Conservation (phyloP, 1,284 basidiomycete genomes). For the Ustilago hordei region DNA sequence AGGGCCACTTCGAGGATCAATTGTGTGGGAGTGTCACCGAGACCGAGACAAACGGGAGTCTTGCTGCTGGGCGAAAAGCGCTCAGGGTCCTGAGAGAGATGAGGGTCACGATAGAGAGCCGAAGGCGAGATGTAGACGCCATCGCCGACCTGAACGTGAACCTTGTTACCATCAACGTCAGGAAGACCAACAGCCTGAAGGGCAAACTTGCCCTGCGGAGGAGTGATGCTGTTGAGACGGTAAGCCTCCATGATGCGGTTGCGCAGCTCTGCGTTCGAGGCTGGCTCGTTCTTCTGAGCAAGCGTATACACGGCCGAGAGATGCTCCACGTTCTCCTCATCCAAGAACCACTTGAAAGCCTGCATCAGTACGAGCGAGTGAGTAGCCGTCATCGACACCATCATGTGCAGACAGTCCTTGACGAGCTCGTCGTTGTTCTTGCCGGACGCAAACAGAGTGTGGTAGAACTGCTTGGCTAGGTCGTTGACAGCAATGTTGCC, state of each 20-base stretch:
- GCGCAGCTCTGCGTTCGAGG: conserved; percentile 37
- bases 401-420: conserved; percentile 43
- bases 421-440: conserved; percentile 51
- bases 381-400: conserved; percentile 46
- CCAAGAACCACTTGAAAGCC: conserved; percentile 45
- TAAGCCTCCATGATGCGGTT: conserved; percentile 48
- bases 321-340: conserved; percentile 33
- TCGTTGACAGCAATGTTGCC: conserved; percentile 44
- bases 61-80: conserved; percentile 24
- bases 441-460: conserved; percentile 38
- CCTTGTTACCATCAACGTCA: conserved; percentile 30
- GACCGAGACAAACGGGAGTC: conserved; percentile 36
- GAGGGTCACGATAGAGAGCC: conserved; percentile 45
- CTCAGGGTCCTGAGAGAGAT: conserved; percentile 35
- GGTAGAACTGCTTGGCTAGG: conserved; percentile 49
- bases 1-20: conserved; percentile 42
- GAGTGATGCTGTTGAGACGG: conserved; percentile 40
- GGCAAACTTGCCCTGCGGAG: conserved; percentile 42
- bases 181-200: conserved; percentile 28
- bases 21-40: conserved; percentile 45
- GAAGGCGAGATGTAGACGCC: conserved; percentile 44
- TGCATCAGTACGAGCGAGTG: conserved; percentile 50
- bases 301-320: conserved; percentile 34
- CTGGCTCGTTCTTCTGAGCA: conserved; percentile 31
- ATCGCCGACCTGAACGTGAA: conserved; percentile 37